Evolutionary conservation across 192 early-diverging fungal genomes (phyloP).

Genomic region (Jimgerdemannia lactiflua): DNA sequence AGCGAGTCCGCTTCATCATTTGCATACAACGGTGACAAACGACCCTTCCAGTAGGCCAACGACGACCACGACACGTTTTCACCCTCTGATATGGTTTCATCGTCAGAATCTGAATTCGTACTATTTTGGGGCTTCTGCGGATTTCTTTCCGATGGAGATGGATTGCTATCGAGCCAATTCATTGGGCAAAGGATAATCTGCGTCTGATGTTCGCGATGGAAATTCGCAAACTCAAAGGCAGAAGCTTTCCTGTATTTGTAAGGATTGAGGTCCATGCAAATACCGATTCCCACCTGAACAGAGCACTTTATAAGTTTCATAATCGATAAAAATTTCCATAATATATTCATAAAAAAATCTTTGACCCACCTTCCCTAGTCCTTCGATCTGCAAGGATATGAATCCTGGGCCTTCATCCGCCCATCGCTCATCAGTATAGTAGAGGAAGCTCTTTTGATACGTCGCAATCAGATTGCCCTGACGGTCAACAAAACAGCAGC

Average conservation of each 20-base stretch:
- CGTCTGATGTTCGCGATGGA: slow-evolving; percentile 45
- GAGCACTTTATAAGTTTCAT: neutral
- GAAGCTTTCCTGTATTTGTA: slow-evolving; percentile 64
- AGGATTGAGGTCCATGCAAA: slow-evolving; percentile 87
- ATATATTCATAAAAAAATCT: neutral
- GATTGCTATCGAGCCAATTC: slow-evolving; percentile 59
- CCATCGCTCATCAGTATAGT: slow-evolving; percentile 71
- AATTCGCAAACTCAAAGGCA: slow-evolving; percentile 69
- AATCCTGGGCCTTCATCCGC: slow-evolving; percentile 69
- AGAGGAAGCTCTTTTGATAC: slow-evolving; percentile 75
- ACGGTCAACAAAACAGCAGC: slow-evolving; percentile 53
- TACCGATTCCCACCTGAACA: slow-evolving; percentile 66
- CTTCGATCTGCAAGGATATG: slow-evolving; percentile 40
- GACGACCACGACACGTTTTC: neutral
- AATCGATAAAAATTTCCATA: neutral
- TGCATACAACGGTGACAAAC: slow-evolving; percentile 18
- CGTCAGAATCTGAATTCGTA: neutral
- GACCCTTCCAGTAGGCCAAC: slow-evolving; percentile 25
- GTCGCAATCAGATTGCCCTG: slow-evolving; percentile 43
- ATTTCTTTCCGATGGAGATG: slow-evolving; percentile 3
- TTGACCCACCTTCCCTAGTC: slow-evolving; percentile 51
- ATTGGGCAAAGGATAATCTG: slow-evolving; percentile 59
- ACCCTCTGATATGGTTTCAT: neutral
- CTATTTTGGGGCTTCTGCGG: slow-evolving; percentile 1
- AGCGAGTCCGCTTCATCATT: neutral